Conservation (phyloP, 495 filamentous ascomycete genomes). For the Xanthoparmelia taractica region DNA sequence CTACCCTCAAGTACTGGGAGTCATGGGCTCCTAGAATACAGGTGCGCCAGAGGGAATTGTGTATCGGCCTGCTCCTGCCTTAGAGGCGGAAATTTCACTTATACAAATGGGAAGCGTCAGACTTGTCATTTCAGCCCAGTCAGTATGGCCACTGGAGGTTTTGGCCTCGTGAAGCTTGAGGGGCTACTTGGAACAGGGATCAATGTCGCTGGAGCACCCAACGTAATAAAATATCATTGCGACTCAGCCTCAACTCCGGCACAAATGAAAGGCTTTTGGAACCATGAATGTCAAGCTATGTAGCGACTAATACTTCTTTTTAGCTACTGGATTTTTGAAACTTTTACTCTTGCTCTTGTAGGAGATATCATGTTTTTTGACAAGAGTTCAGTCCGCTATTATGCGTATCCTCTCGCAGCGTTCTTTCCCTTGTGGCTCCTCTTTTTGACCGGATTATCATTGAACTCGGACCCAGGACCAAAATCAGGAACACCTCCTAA, state of each 20-base stretch:
- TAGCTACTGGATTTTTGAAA: background rate
- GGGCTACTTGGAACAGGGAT: background rate
- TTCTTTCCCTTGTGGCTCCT: slow-evolving; percentile 18
- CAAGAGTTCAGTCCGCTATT: background rate
- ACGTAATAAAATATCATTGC: background rate
- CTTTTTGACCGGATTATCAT: slow-evolving; percentile 24
- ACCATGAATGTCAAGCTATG: background rate
- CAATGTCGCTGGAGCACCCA: background rate
- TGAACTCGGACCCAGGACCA: slow-evolving; percentile 43
- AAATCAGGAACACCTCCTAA: slow-evolving; percentile 60
- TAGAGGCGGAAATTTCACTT: background rate
- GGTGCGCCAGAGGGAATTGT: too few relatives aligned
- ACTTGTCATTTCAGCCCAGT: background rate
- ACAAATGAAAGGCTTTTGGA: background rate
- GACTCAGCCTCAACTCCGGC: background rate
- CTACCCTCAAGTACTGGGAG: too few relatives aligned
- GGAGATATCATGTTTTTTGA: background rate
- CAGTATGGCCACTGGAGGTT: background rate
- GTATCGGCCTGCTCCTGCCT: background rate
- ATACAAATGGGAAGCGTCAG: too few relatives aligned
- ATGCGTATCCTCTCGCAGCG: slow-evolving; percentile 7
- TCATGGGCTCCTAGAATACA: too few relatives aligned
- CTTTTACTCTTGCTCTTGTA: too few relatives aligned
- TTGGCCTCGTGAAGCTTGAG: background rate
- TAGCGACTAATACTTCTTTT: too few relatives aligned